Evolutionary conservation across 225 moss, liverwort and hornwort genomes (phyloP), one percentile per base, ranked within the genome.

Genomic region (Rhytidiadelphus loreus): DNA sequence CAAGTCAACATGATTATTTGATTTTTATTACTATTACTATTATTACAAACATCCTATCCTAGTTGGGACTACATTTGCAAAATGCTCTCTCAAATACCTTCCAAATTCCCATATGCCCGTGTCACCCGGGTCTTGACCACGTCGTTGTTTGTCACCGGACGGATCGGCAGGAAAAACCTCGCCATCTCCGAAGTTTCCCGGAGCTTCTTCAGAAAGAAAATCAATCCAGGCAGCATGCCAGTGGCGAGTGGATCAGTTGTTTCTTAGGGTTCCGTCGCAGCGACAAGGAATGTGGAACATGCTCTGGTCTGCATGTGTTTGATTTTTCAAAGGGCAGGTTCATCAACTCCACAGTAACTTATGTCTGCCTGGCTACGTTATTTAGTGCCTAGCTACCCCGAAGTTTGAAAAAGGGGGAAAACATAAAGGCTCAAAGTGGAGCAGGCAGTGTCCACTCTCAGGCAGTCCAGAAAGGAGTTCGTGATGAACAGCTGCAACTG

Each of bases 251-350:
- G 71, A 29, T 41, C 50, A 50, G 21, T 46, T 17, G 44, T 24
- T 83, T 74, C 75, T 55, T 55, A 84, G 89, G 66, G 74, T 41
- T 80, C 74, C 46, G 23, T 22, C 23, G 59, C 77, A 86, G 89
- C 57, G 76, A 88, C 90, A 86, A 88, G 84, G 90, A 90, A 92
- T 92, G 76, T 88, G 83, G 24, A 84, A 88, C 84, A 92, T 92
- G 90, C 76, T 90, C 75, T 76, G 80, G 84, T 65, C 77, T 83
- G 84, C 41, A 52, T 68, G 83, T 50, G 50, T 50, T 4, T 62
- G 84, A 86, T 80, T 60, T 66, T 81, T 65, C 64, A 33, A 60
- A 12, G 41, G 72, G 9, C n/a, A 14, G 25, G 33, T 48, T 81
- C 70, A 39, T 73, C 25, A 18, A 48, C 29, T 57, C 12, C 61